Evolutionary conservation across 441 rosid species (phyloP).

Genomic region (Metrosideros polymorpha): DNA sequence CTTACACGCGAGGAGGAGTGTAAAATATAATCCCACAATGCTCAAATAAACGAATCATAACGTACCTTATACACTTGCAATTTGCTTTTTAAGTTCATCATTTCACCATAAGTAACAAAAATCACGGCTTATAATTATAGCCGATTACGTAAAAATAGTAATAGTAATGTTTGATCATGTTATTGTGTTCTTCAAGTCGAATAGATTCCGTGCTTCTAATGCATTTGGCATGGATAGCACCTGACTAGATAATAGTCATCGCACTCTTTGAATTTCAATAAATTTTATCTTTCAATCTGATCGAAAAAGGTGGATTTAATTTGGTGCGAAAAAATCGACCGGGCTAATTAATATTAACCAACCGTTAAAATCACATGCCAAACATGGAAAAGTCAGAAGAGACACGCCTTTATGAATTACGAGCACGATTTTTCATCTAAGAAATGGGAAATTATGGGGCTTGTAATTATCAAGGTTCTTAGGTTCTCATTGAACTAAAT

Average conservation of each 20-base stretch:
- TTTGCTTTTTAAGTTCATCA: background rate
- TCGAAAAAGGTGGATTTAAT: background rate
- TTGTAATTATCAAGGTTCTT: background rate
- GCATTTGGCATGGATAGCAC: background rate
- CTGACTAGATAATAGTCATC: background rate
- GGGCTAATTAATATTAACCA: no score
- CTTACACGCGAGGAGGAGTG: fast-evolving
- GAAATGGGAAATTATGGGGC: background rate
- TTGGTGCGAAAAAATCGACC: background rate
- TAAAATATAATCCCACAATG: background rate
- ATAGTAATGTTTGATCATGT: background rate
- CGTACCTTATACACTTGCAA: background rate
- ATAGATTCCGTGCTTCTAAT: background rate
- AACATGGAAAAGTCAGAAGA: background rate
- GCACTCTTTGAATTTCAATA: background rate
- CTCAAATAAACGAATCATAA: background rate
- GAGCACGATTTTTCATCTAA: background rate
- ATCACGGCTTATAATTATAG: background rate
- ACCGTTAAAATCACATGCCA: no score
- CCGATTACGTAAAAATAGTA: background rate
- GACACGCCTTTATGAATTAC: background rate
- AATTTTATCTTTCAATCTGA: fast-evolving
- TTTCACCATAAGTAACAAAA: background rate
- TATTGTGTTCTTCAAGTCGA: background rate
- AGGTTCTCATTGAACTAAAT: background rate